phyloP scores from a whole-genome alignment of 371 early-diverging fungal genomes.

The Mortierella sp. region DNA sequence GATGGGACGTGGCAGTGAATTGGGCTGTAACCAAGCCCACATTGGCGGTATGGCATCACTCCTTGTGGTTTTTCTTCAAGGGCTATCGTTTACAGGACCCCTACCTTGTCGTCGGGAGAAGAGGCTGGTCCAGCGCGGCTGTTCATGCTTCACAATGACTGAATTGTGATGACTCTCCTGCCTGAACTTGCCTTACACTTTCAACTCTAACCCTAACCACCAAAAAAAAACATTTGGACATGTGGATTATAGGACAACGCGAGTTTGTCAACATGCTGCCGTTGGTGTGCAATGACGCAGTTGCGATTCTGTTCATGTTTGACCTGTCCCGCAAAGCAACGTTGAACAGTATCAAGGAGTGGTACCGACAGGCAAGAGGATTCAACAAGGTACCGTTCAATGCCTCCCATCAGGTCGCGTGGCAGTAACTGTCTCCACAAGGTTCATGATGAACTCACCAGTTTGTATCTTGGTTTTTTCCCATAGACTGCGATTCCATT shows the following conservation, averaged over 20 bases:
- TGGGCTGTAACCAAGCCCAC: no score
- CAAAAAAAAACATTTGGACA: conserved; percentile 12
- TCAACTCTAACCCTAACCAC: conserved; percentile 16
- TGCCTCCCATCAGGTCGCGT: no score
- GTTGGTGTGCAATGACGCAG: conserved; percentile 94
- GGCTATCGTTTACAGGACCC: no score
- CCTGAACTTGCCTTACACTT: background rate
- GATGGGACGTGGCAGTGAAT: no score
- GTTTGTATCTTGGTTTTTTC: background rate
- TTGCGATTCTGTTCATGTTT: conserved; percentile 96
- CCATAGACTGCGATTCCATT: conserved; percentile 92
- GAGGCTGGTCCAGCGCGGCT: no score
- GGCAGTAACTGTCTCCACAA: no score
- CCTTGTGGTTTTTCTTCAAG: no score
- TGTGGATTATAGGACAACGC: conserved; percentile 76
- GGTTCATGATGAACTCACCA: background rate
- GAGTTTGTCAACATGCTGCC: conserved; percentile 98
- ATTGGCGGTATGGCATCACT: no score
- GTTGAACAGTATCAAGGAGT: conserved; percentile 93
- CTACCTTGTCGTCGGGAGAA: no score
- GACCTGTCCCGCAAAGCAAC: conserved; percentile 93
- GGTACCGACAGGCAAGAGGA: conserved; percentile 97
- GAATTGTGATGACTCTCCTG: background rate
- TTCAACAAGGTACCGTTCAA: conserved; percentile 82
- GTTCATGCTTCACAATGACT: no score